Percentiles rank a stretch among this genome's conserved stretches.
phyloP scores from a whole-genome alignment of 164 flowering plant species.

The Chimonanthus salicifolius region DNA sequence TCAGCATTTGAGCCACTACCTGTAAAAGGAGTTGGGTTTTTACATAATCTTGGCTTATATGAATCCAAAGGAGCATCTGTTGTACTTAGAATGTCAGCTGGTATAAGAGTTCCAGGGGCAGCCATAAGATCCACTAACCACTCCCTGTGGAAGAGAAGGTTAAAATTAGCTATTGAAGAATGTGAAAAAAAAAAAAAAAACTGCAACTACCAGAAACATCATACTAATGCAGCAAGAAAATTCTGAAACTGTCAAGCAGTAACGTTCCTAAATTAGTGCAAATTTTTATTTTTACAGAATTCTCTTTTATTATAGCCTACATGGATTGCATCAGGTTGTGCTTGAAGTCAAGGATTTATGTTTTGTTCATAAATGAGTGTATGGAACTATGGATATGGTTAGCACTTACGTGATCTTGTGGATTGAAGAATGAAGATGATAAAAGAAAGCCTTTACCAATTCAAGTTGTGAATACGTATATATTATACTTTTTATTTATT shows the following conservation, averaged over 20 bases:
- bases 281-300: too few species aligned
- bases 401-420: too few species aligned
- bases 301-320: too few species aligned
- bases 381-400: too few species aligned
- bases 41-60: conserved; percentile 34
- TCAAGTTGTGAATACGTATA: too few species aligned
- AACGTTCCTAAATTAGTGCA: background rate
- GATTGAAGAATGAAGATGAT: too few species aligned
- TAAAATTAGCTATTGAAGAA: conserved; percentile 6
- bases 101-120: conserved; percentile 96
- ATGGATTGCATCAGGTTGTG: too few species aligned
- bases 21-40: conserved; percentile 27
- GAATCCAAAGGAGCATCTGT: conserved; percentile 48
- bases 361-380: too few species aligned
- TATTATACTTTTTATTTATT: too few species aligned
- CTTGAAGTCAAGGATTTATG: too few species aligned
- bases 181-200: background rate
- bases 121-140: conserved; percentile 98
- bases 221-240: background rate
- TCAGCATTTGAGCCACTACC: conserved; percentile 28
- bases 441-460: too few species aligned
- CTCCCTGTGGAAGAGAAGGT: conserved; percentile 55
- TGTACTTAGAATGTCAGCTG: conserved; percentile 66
- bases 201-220: background rate
- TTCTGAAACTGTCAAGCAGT: background rate